A percentile compares a stretch with the other conserved stretches of the same genome.
These are phyloP conservation scores for Sphagnurus paluster DNA, from an alignment of 1,284 basidiomycete species.

Conservation along the genomic window DNA sequence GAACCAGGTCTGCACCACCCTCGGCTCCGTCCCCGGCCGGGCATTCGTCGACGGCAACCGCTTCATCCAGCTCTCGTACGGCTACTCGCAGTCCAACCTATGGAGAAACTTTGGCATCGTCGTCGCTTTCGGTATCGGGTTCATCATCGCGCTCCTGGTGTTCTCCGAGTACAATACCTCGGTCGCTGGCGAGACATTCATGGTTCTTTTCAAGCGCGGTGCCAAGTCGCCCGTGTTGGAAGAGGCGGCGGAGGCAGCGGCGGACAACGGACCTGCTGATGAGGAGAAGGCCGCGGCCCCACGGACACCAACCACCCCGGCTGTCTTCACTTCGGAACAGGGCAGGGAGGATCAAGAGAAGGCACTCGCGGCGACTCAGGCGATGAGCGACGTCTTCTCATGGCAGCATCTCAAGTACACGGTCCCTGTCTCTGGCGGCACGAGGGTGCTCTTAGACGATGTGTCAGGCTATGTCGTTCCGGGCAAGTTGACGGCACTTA, in stretches of 20 bases:
- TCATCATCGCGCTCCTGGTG: conserved; percentile 47
- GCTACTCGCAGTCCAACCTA: conserved; percentile 59
- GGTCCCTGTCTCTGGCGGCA: conserved; percentile 57
- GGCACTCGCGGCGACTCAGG: conserved; percentile 26
- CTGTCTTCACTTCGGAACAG: too few species aligned
- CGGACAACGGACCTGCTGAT: conserved; percentile 17
- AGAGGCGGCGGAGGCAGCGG: conserved; percentile 22
- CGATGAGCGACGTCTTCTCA: conserved; percentile 52
- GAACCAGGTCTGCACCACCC: conserved; percentile 64
- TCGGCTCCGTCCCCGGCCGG: conserved; percentile 52
- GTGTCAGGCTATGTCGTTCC: conserved; percentile 85
- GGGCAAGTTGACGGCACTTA: conserved; percentile 76
- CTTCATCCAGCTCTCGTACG: conserved; percentile 62
- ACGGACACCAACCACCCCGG: conserved; percentile 4
- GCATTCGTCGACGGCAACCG: conserved; percentile 46
- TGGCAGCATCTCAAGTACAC: conserved; percentile 66
- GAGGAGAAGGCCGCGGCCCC: conserved; percentile 31
- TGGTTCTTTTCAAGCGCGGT: conserved; percentile 38
- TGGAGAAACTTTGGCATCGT: conserved; percentile 70
- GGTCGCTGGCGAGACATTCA: conserved; percentile 26
- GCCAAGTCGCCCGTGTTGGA: conserved; percentile 24
- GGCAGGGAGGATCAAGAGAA: conserved; percentile 22
- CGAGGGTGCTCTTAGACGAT: conserved; percentile 69
- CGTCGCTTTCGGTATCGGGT: conserved; percentile 48
- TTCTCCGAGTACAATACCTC: conserved; percentile 47